These are phyloP conservation scores for Helminthosporium solani DNA, from an alignment of 2,329 filamentous ascomycete genomes.

Conservation along the genomic window DNA sequence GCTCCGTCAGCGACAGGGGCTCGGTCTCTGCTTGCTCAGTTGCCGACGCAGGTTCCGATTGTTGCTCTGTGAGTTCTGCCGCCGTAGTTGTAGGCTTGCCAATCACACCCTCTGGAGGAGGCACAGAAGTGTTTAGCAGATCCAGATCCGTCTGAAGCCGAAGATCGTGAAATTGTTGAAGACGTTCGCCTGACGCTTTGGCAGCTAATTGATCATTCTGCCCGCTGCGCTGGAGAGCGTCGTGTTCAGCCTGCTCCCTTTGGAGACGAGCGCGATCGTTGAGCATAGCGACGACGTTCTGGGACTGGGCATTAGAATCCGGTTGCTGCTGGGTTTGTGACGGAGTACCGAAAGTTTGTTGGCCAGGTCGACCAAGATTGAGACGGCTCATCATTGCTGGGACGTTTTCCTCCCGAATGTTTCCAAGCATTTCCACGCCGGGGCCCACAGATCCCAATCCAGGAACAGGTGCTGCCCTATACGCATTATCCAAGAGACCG, in stretches of 20 bases:
- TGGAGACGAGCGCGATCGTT: constrained; percentile 61
- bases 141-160: constrained; percentile 69
- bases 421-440: constrained; percentile 46
- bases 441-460: constrained; percentile 49
- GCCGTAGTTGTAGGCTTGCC: constrained; percentile 29
- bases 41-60: constrained; percentile 20
- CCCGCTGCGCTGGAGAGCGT: constrained; percentile 39
- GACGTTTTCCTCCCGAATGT: constrained; percentile 69
- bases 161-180: constrained; percentile 80
- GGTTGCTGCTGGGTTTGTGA: constrained; percentile 51
- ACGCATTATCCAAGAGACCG: constrained; percentile 69
- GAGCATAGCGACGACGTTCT: constrained; percentile 61
- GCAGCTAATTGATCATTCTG: constrained; percentile 34
- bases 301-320: constrained; percentile 50
- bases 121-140: constrained; percentile 26
- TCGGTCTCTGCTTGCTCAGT: constrained; percentile 37
- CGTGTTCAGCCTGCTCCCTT: constrained; percentile 61
- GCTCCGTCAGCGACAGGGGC: constrained; percentile 73
- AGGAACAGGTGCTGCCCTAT: constrained; percentile 42
- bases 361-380: constrained; percentile 55
- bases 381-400: constrained; percentile 65
- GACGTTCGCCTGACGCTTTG: constrained; percentile 61
- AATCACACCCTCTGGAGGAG: constrained; percentile 40
- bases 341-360: constrained; percentile 49
- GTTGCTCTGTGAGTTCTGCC: constrained; percentile 22